Conservation (phyloP, 2,329 filamentous ascomycete genomes). For the Fusarium pseudoanthophilum region DNA sequence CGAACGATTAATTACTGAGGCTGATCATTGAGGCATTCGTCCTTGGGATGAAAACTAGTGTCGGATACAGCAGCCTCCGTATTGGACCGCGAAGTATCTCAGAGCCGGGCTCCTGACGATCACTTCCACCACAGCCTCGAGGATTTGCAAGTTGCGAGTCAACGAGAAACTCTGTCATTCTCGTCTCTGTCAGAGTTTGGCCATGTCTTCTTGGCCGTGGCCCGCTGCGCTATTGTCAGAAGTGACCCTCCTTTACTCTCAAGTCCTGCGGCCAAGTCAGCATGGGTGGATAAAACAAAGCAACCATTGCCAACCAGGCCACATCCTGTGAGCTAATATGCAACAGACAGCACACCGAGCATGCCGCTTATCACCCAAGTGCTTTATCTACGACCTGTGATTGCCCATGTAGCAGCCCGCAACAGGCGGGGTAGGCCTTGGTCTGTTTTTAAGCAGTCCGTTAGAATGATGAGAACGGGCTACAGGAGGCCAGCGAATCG, state of each 20-base stretch:
- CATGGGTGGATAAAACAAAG: conserved; percentile 40
- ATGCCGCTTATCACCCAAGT: conserved; percentile 32
- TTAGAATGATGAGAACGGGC: conserved; percentile 24
- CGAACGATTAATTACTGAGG: conserved; percentile 23
- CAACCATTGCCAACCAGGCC: conserved; percentile 40
- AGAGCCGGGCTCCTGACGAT: conserved; percentile 33
- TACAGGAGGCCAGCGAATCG: conserved; percentile 40
- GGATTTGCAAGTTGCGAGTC: conserved; percentile 11
- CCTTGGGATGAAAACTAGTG: conserved; percentile 20
- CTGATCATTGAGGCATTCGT: conserved; percentile 38
- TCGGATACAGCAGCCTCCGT: conserved; percentile 12
- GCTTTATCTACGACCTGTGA: conserved; percentile 31
- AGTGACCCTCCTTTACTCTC: conserved; percentile 31
- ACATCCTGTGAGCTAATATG: conserved; percentile 37
- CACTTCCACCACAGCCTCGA: conserved; percentile 17
- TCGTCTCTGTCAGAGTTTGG: conserved; percentile 12
- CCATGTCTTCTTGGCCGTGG: conserved; percentile 30
- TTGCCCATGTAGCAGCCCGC: conserved; percentile 33
- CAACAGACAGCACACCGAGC: conserved; percentile 44
- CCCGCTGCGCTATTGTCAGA: conserved; percentile 27
- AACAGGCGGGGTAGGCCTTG: conserved; percentile 28
- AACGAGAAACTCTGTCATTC: conserved; percentile 16
- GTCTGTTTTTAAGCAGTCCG: conserved; percentile 22
- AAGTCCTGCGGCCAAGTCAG: conserved; percentile 40
- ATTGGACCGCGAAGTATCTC: conserved; percentile 27